Evolutionary conservation across 1,284 basidiomycete species (phyloP), one percentile per base, ranked within the genome.

Genomic region (Polyporus tsugae): DNA sequence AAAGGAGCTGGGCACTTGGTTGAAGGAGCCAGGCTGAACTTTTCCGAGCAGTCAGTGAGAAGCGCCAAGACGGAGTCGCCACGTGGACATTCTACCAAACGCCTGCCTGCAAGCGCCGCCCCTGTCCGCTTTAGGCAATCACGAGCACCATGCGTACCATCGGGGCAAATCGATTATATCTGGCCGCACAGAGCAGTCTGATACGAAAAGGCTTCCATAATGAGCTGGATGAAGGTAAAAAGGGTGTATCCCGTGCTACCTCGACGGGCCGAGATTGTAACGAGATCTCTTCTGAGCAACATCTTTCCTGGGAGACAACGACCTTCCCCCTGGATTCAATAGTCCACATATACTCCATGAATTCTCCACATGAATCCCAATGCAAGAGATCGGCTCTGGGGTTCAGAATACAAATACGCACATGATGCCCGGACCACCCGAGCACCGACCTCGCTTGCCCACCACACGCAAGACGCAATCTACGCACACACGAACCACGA

Each of bases 61-160:
- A 29, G 29, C 29, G 29, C 29, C 29, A 29, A 29, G 29, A 29
- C 29, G 29, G 29, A 29, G 29, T 39, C 4, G 39, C 52, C 52
- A 55, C 52, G 52, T 55, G 52, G 52, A 17, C 29, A 55, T 55
- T 55, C 52, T 55, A 55, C 52, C 52, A 55, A 55, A 55, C 52
- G 52, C 52, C 52, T 35, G 52, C 33, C 7, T 19, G 3, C 33
- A 33, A 17, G 29, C 52, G 52, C 39, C 39, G 13, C 29, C 52
- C 52, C 4, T 19, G 15, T 55, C 52, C 29, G 52, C 29, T 33
- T 55, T 55, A 1, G 52, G 52, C 25, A 17, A 29, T 29, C 29
- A 2, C 29, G 1, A 1, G 29, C 29, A 29, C 29, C 29, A 29
- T 29, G 1, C 2, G 29, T 29, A 1, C 29, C 29, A 29, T 29